Conservation (phyloP, 306 rosid species). For the Citrullus colocynthis region DNA sequence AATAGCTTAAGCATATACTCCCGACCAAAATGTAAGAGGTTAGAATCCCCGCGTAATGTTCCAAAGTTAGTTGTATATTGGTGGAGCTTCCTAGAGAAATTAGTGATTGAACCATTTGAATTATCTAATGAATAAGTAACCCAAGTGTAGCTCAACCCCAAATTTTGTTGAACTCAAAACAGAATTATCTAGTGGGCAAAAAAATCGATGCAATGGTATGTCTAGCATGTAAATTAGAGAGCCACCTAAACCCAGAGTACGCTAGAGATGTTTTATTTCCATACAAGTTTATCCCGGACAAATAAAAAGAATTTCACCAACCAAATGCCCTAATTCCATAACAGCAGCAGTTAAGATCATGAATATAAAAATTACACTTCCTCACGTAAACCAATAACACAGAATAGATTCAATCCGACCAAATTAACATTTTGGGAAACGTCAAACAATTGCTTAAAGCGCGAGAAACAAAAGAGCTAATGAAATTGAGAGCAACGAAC, state of each 20-base stretch:
- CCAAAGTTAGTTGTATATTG: not conserved
- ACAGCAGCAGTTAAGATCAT: not conserved
- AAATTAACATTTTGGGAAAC: not conserved
- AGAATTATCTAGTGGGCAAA: not conserved
- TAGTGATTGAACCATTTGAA: not conserved
- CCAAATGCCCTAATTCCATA: not conserved
- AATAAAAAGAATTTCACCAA: not conserved
- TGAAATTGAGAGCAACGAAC: constrained; percentile 12
- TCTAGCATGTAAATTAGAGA: not conserved
- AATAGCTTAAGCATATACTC: too few relatives aligned
- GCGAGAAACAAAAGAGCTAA: not conserved
- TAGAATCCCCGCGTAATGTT: not conserved
- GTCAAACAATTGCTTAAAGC: not conserved
- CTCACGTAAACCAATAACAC: not conserved
- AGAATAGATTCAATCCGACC: not conserved
- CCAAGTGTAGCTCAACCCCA: not conserved
- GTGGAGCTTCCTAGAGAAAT: not conserved
- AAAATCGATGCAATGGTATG: not conserved
- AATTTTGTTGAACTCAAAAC: not conserved
- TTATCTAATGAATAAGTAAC: not conserved
- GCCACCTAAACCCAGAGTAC: not conserved
- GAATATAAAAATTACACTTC: not conserved
- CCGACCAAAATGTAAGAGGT: not conserved
- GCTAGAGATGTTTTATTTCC: not conserved
- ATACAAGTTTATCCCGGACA: not conserved